Base-by-base conservation (phyloP, 768 basidiomycete species). In the Boletus vermiculosoides region DNA sequence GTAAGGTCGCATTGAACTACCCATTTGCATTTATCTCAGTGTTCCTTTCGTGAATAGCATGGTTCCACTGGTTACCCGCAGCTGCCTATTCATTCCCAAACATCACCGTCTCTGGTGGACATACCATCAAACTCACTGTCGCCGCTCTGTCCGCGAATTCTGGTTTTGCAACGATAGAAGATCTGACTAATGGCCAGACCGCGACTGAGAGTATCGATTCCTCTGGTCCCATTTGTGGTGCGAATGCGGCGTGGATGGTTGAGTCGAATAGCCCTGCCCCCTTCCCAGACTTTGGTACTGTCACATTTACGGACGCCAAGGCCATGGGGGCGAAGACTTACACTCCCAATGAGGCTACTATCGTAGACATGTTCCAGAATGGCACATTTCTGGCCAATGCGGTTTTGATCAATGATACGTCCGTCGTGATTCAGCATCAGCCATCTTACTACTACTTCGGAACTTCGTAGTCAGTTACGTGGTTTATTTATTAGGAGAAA, bases 181-280 rank as follows among this genome's bases (percentile, higher is more conserved):
- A 62, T 18, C 1, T 46, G 1, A 53, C 30, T 18, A 57, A 16
- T 0, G 25, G 18, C 1, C 22, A 54, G 34, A 5, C 2, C 2
- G 44, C 18, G 5, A 20, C 46, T 1, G 4, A 13, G 15, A 0
- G 0, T 36, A 2, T 59, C 10, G 18, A 28, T 6, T 50, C 52
- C 0, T 1, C 44, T 10, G 2, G 5, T n/a, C 31, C 49, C 3
- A 45, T 62, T 11, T 62, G 52, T 31, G 41, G 52, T 9, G 16
- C 44, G 40, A 40, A 45, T 7, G 61, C 46, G 5, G 60, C 49
- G 18, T 62, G 61, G 61, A 49, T 55, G 9, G 56, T 62, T 16
- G 0, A 0, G n/a, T n/a, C n/a, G 30, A 7, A 30, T 30, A 5
- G 0, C n/a, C n/a, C n/a, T 11, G 2, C 0, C 8, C n/a, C 5